These are phyloP conservation scores for Colletotrichum truncatum DNA, from an alignment of 2,329 filamentous ascomycete species.

Conservation along the genomic window DNA sequence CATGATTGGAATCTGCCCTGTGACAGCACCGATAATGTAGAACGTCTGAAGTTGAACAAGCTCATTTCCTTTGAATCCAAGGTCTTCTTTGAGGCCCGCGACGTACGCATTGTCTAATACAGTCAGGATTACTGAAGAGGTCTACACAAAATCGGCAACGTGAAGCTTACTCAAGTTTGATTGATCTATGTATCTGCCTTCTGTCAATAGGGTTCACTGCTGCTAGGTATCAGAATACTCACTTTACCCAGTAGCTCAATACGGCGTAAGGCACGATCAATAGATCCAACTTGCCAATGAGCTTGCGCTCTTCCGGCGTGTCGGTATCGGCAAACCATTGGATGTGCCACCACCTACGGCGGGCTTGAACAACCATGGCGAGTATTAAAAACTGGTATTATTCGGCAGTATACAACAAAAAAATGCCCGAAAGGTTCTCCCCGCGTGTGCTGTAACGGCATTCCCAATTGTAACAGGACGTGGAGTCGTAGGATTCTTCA, in stretches of 20 bases:
- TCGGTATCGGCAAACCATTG: conserved; percentile 61
- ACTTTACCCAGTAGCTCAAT: conserved; percentile 39
- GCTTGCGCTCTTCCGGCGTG: conserved; percentile 49
- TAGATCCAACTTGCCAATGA: conserved; percentile 52
- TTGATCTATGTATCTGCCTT: conserved; percentile 23
- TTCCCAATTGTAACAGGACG: too few relatives aligned
- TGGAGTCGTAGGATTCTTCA: neutral
- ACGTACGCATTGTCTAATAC: conserved; percentile 46
- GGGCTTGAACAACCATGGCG: conserved; percentile 18
- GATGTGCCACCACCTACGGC: conserved; percentile 45
- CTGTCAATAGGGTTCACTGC: neutral
- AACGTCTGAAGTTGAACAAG: conserved; percentile 37
- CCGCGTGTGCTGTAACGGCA: neutral
- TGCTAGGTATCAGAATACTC: neutral
- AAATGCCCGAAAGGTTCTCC: neutral
- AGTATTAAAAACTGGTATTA: neutral
- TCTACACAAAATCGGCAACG: accelerated
- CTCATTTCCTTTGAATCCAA: conserved; percentile 37
- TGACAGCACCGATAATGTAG: conserved; percentile 35
- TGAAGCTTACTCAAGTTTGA: conserved; percentile 40
- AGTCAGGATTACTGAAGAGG: conserved; percentile 43
- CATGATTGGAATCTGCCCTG: conserved; percentile 41
- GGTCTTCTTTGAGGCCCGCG: conserved; percentile 37
- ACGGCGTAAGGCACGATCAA: conserved; percentile 46
- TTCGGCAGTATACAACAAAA: neutral